Evolutionary conservation across 2,329 filamentous ascomycete genomes (phyloP), one percentile per base, ranked within the genome.

Genomic region (Taxawa tesnikishii): DNA sequence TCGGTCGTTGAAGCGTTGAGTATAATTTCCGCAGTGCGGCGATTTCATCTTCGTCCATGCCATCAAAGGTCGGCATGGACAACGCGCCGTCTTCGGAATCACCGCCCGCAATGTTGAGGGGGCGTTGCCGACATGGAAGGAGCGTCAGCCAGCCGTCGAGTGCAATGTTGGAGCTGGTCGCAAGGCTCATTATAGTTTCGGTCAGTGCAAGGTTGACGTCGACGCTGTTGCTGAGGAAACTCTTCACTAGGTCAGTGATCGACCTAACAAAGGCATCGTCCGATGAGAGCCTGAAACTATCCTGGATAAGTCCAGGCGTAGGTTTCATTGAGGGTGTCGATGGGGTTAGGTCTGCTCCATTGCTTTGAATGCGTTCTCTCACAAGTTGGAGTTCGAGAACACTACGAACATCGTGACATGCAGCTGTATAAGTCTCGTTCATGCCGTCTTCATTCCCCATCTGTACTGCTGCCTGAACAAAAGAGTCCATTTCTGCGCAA

Each of bases 141-240:
- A 83, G 76, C 5, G 88, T 63, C 17, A 96, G 62, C 88, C 90
- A 98, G n/a, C 82, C 81, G 48, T 94, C 84, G 9, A 94, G 67
- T 13, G 77, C 75, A 49, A 94, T 79, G 40, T 83, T 81, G 5
- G 84, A 81, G 45, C 90, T 96, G 1, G 82, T 75, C 8, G 82
- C 82, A 25, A 98, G 65, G 42, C 83, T 80, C 16, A 92, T 71
- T 26, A 96, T 65, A 1, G 81, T 72, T 46, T 92, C 83, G 0
- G 88, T 96, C 2, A 94, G 65, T 0, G 80, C 81, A 3, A 98
- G 62, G 44, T 98, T 98, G 3, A 82, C 87, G 45, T 94, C 84
- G 3, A 96, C 76, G 3, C 84, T 79, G 46, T 98, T 98, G 4
- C 83, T 70, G 45, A 94, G 84, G 48, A 96, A 98, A 0, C 69